Evolutionary conservation across 2,329 filamentous ascomycete species (phyloP), one percentile per base, ranked within the genome.

Genomic region (Sodiomyces alkalinus): DNA sequence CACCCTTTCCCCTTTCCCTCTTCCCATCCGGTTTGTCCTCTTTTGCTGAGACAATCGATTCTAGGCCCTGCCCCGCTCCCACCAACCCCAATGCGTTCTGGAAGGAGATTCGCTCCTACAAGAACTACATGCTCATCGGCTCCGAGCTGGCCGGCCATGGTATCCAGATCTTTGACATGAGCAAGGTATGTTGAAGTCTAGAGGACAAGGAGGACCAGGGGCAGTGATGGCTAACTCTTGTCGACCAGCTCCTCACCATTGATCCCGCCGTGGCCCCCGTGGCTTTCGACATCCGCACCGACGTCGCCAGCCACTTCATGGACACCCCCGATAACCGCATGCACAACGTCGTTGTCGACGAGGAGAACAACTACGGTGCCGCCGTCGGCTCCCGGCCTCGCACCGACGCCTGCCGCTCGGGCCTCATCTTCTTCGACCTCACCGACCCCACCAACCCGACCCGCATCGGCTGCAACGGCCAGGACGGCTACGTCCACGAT

Each of bases 121-220:
- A 41, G 26, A 38, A 46, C 36, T 48, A 42, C 37, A 39, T 47
- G 35, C 37, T 53, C 30, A 49, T 55, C 21, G 52, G 52, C 17
- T 51, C 46, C 30, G 52, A 55, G 40, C 60, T 62, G 5, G 39
- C 41, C 8, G 44, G 49, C 27, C 68, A 74, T 42, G 62, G 64
- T 18, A 57, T 74, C 24, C 69, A 74, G 46, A 62, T 74, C 43
- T 74, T 74, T 39, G 69, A 74, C 41, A 57, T 72, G 61, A 62
- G 26, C 14, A 25, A 25, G 30, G 34, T 35, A 2, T 25, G 25
- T 14, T 10, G 3, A 6, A 15, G 12, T 9, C 2, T 6, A 15
- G 2, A 8, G 5, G 6, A 17, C 3, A 8, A 6, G 2, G 4
- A 5, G 6, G 5, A 19, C 2, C 4, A 7, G 3, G 5, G 7